Percentiles rank a stretch among this genome's conserved stretches.
phyloP scores from a whole-genome alignment of 2,329 filamentous ascomycete genomes.

The Exophiala oligosperma region DNA sequence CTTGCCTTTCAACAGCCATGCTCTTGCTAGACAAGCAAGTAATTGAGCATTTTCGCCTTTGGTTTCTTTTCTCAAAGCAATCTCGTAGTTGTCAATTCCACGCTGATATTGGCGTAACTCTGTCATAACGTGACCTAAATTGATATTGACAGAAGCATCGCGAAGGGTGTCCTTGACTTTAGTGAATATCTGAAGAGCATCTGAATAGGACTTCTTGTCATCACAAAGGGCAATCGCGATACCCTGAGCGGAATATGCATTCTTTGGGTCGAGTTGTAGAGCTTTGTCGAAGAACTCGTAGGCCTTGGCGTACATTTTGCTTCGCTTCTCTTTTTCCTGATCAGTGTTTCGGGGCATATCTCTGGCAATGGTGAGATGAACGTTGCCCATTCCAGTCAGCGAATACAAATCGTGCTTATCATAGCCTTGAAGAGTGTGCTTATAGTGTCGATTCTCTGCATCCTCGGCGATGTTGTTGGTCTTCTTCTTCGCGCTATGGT shows the following conservation, averaged over 20 bases:
- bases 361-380: conserved; percentile 82
- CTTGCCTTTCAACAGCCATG: conserved; percentile 80
- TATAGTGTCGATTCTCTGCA: conserved; percentile 89
- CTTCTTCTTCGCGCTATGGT: conserved; percentile 84
- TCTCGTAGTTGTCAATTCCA: conserved; percentile 91
- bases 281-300: conserved; percentile 99
- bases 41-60: conserved; percentile 62
- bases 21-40: conserved; percentile 80
- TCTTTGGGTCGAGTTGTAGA: conserved; percentile 88
- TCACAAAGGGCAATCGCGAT: conserved; percentile 92
- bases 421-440: conserved; percentile 88
- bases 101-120: conserved; percentile 88
- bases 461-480: conserved; percentile 82
- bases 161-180: conserved; percentile 88
- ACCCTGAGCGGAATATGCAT: conserved; percentile 94
- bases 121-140: conserved; percentile 88
- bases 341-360: conserved; percentile 94
- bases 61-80: conserved; percentile 71
- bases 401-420: conserved; percentile 99
- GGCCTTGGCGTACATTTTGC: conserved; percentile 81
- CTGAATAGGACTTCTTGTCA: conserved; percentile 84
- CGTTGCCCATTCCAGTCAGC: conserved; percentile 93
- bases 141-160: conserved; percentile 85
- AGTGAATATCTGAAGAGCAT: conserved; percentile 81
- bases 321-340: conserved; percentile 85